Evolutionary conservation across 306 rosid genomes (phyloP).

Genomic region (Ormosia semicastrata): DNA sequence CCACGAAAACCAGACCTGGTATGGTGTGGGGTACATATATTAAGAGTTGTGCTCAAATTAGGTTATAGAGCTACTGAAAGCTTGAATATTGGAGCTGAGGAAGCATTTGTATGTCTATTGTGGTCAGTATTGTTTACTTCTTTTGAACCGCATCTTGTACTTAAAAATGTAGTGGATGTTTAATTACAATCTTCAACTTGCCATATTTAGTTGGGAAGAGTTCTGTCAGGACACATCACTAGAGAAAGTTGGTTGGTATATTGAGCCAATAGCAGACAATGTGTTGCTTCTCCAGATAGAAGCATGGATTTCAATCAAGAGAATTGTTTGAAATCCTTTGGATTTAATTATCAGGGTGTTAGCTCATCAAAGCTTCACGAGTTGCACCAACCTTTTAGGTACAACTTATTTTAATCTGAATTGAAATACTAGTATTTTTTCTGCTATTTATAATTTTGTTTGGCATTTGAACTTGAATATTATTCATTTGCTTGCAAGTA

Average conservation of each 20-base stretch:
- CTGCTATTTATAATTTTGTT: background rate
- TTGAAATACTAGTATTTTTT: background rate
- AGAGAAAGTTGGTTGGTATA: slow-evolving; percentile 67
- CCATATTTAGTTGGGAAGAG: slow-evolving; percentile 74
- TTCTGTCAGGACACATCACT: slow-evolving; percentile 73
- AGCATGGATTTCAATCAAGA: slow-evolving; percentile 35
- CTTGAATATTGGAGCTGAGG: slow-evolving; percentile 46
- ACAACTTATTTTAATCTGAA: slow-evolving; percentile 4
- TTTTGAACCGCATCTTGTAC: slow-evolving; percentile 7
- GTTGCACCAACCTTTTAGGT: slow-evolving; percentile 55
- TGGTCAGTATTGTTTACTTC: slow-evolving; percentile 49
- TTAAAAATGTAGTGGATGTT: slow-evolving; percentile 10
- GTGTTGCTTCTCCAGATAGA: slow-evolving; percentile 24
- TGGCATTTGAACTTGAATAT: background rate
- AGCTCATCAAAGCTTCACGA: slow-evolving; percentile 34
- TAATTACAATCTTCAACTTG: slow-evolving; percentile 23
- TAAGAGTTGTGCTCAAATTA: slow-evolving; percentile 52
- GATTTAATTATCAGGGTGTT: slow-evolving; percentile 26
- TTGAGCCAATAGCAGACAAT: slow-evolving; percentile 36
- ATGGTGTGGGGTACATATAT: slow-evolving; percentile 72
- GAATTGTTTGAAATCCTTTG: slow-evolving; percentile 46
- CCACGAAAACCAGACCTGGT: slow-evolving; percentile 39
- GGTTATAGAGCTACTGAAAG: slow-evolving; percentile 47
- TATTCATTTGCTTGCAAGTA: background rate
- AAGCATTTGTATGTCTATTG: slow-evolving; percentile 55